A percentile compares a stretch with the other conserved stretches of the same genome.
These are phyloP conservation scores for Candida gorgasii DNA, from an alignment of 805 yeast species.

Conservation along the genomic window DNA sequence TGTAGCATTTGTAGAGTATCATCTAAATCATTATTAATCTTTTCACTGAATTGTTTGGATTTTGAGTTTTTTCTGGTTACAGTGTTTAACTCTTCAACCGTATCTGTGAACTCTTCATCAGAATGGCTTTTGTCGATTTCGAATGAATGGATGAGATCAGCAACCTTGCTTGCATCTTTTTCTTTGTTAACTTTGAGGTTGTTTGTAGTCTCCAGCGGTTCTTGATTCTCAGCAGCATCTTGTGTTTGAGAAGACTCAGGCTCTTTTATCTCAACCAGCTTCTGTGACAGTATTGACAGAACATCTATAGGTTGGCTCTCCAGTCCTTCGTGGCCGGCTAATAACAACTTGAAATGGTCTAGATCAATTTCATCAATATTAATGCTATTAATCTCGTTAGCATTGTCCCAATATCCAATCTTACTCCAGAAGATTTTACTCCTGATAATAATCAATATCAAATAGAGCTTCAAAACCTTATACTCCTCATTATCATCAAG, in stretches of 20 bases:
- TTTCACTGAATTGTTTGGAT: slow-evolving; percentile 34
- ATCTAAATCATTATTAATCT: slow-evolving; percentile 35
- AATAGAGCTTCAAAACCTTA: slow-evolving; percentile 53
- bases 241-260: not conserved
- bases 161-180: slow-evolving; percentile 4
- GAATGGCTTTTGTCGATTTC: slow-evolving; percentile 7
- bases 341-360: slow-evolving; percentile 21
- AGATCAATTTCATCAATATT: slow-evolving; percentile 26
- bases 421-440: slow-evolving; percentile 81
- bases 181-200: not conserved
- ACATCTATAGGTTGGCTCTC: slow-evolving; percentile 2
- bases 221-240: not conserved
- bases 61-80: slow-evolving; percentile 30
- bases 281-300: slow-evolving; percentile 1
- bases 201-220: too few relatives aligned
- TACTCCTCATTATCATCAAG: slow-evolving; percentile 35
- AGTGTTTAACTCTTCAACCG: slow-evolving; percentile 13
- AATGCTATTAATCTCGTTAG: slow-evolving; percentile 32
- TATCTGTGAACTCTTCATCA: slow-evolving; percentile 18
- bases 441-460: slow-evolving; percentile 52
- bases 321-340: slow-evolving; percentile 6
- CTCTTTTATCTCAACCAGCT: not conserved
- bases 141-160: slow-evolving; percentile 5
- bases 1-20: slow-evolving; percentile 40
- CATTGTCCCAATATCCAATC: slow-evolving; percentile 73